phyloP scores from a whole-genome alignment of 768 basidiomycete genomes.

The Dentipellis fragilis region DNA sequence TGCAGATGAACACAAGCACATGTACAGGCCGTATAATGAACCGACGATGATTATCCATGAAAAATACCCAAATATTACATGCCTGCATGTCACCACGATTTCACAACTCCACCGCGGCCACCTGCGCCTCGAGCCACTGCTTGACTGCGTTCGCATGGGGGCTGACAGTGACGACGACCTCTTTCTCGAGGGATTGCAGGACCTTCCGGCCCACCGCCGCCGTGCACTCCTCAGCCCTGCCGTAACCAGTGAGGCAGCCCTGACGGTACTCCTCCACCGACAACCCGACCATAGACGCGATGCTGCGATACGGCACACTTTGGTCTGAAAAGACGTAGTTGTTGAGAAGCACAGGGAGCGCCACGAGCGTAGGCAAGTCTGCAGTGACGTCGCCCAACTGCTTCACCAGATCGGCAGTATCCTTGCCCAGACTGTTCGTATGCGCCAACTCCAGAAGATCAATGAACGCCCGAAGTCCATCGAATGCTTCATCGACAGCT shows the following conservation, averaged over 20 bases:
- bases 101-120: conserved; percentile 5
- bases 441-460: conserved; percentile 40
- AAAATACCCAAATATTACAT: background rate
- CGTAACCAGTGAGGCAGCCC: conserved; percentile 64
- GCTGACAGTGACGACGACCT: conserved; percentile 7
- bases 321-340: conserved; percentile 21
- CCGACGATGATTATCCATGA: background rate
- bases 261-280: conserved; percentile 55
- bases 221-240: conserved; percentile 68
- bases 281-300: conserved; percentile 47
- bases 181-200: conserved; percentile 34
- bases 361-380: conserved; percentile 65
- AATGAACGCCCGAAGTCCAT: conserved; percentile 47
- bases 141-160: conserved; percentile 13
- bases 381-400: conserved; percentile 37
- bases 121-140: conserved; percentile 15
- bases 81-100: background rate
- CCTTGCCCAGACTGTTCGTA: conserved; percentile 5
- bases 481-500: conserved; percentile 73
- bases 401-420: conserved; percentile 7
- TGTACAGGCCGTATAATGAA: background rate
- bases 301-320: conserved; percentile 25
- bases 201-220: conserved; percentile 46
- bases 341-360: conserved; percentile 57
- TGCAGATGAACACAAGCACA: background rate